phyloP scores from a whole-genome alignment of 441 rosid species.

The Metrosideros polymorpha region DNA sequence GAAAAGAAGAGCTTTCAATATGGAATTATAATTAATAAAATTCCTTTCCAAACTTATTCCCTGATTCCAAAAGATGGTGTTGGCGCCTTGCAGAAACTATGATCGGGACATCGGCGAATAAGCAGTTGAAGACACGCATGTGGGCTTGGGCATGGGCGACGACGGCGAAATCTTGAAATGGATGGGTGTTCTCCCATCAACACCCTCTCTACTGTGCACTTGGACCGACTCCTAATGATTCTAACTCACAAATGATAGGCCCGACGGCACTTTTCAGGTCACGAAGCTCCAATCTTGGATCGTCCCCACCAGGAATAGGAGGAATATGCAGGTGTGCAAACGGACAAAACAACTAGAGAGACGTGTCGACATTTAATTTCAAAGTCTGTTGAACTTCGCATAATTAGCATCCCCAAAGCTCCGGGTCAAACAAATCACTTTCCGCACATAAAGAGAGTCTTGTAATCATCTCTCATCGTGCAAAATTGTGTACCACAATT shows the following conservation, averaged over 20 bases:
- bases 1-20: neutral
- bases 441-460: neutral
- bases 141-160: neutral
- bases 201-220: neutral
- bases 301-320: neutral
- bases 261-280: neutral
- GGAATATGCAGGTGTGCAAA: neutral
- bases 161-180: neutral
- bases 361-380: neutral
- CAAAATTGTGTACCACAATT: neutral
- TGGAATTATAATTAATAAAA: neutral
- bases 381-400: neutral
- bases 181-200: neutral
- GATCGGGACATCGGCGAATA: neutral
- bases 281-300: neutral
- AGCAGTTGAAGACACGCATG: neutral
- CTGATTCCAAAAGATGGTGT: neutral
- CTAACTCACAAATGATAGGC: neutral
- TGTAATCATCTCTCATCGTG: neutral
- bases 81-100: neutral
- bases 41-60: neutral
- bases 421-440: neutral
- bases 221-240: neutral
- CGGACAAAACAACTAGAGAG: neutral
- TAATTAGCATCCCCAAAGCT: neutral